These are phyloP conservation scores for Monosporozyma solicola DNA, from an alignment of 805 yeast species.

Conservation along the genomic window DNA sequence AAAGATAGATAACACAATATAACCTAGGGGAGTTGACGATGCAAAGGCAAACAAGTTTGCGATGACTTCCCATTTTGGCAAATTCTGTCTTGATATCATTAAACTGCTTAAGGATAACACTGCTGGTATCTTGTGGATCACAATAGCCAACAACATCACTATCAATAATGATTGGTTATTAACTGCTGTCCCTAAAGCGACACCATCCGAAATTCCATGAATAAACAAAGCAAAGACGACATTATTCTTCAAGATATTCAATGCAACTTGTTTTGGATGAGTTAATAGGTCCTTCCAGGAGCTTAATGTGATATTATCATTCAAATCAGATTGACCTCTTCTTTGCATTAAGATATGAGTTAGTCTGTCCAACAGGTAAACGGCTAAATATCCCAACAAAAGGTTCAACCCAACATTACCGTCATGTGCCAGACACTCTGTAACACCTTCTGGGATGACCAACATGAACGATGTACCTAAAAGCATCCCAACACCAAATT, in stretches of 20 bases:
- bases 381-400: constrained; percentile 40
- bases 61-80: constrained; percentile 31
- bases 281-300: constrained; percentile 16
- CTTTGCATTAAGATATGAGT: constrained; percentile 12
- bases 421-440: constrained; percentile 28
- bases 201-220: constrained; percentile 57
- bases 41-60: constrained; percentile 39
- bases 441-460: constrained; percentile 52
- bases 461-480: constrained; percentile 46
- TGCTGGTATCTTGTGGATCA: constrained; percentile 59
- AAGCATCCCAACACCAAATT: constrained; percentile 47
- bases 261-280: constrained; percentile 20
- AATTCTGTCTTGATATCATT: constrained; percentile 34
- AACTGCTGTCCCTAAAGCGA: constrained; percentile 50
- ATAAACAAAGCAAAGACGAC: constrained; percentile 49
- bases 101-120: constrained; percentile 49
- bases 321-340: background rate
- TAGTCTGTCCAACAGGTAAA: constrained; percentile 39
- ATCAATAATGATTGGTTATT: constrained; percentile 31
- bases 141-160: constrained; percentile 46
- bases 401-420: constrained; percentile 39
- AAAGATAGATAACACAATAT: constrained; percentile 19
- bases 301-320: constrained; percentile 3
- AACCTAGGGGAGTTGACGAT: constrained; percentile 29
- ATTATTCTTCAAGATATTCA: constrained; percentile 34